These are phyloP conservation scores for Ascocoryne sarcoides DNA, from an alignment of 2,329 filamentous ascomycete genomes.

Conservation along the genomic window DNA sequence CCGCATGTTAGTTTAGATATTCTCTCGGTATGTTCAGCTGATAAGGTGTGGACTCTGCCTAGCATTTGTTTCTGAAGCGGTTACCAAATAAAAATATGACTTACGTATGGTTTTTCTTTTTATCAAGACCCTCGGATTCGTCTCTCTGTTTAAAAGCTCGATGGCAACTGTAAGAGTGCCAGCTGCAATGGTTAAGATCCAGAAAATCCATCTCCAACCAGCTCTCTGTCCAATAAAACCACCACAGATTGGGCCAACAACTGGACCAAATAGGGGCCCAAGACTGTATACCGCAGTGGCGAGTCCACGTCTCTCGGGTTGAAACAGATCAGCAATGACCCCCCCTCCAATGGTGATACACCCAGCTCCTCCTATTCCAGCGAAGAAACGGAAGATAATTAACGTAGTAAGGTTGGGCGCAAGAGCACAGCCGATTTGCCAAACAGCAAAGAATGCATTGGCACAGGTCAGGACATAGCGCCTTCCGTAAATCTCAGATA, in stretches of 20 bases:
- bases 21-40: too few species aligned
- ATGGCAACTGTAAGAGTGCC: neutral
- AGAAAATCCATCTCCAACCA: conserved; percentile 36
- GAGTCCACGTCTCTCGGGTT: conserved; percentile 5
- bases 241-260: conserved; percentile 28
- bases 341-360: conserved; percentile 8
- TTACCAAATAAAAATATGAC: too few species aligned
- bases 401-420: conserved; percentile 48
- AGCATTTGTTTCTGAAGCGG: too few species aligned
- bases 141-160: conserved; percentile 36
- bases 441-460: conserved; percentile 47
- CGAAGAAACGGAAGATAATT: conserved; percentile 56
- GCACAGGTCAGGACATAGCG: conserved; percentile 48
- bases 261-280: conserved; percentile 5
- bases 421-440: conserved; percentile 49
- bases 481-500: conserved; percentile 53
- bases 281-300: conserved; percentile 5
- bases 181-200: conserved; percentile 40
- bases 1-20: neutral
- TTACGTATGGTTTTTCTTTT: conserved; percentile 35
- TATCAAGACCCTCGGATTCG: conserved; percentile 43
- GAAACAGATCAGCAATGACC: conserved; percentile 18
- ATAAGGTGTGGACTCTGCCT: too few species aligned
- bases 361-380: conserved; percentile 46
- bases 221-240: conserved; percentile 51